Base-by-base conservation (phyloP, 768 basidiomycete species). In the Ramaria sp. region DNA sequence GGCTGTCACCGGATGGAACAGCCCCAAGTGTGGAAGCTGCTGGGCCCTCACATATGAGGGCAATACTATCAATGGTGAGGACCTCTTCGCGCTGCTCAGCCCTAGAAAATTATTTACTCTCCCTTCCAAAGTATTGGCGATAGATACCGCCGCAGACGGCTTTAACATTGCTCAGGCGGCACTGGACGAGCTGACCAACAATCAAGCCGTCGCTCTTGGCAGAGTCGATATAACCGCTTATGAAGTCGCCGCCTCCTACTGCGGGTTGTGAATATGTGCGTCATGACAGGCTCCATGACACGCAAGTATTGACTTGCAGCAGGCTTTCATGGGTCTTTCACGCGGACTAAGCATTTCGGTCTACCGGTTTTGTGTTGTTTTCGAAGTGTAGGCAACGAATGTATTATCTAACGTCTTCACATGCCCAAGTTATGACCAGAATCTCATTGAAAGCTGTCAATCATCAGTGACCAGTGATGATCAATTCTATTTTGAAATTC, bases 111-210 rank as follows among this genome's bases (percentile, higher is more conserved):
- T 56, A 20, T 30, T 47, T 47, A 41, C n/a, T 3, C 13, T n/a
- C 12, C 7, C n/a, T 9, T 12, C 39, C 12, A 63, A 72, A 11
- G 72, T 71, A 31, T 42, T 49, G 13, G 60, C 62, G 10, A 27
- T 4, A 3, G 59, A 61, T 0, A 75, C 72, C 4, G 3, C 42
- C 9, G 17, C 20, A 4, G 10, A n/a, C 20, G 42, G 42, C 17
- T 81, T 79, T 61, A 79, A 78, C 58, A 65, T 83, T 27, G 74
- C 79, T 0, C 62, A 74, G 60, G 66, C 64, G 30, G 79, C 81
- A 19, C 78, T 83, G 79, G 75, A 83, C 59, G 62, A 62, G 15
- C 65, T 83, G 59, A 83, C 82, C 12, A 68, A 69, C 51, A 71
- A 70, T 38, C 67, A 76, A 61, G 82, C 75, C 0, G 70, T 66